Conservation (phyloP, 2,329 filamentous ascomycete species). For the Talaromyces piceae region DNA sequence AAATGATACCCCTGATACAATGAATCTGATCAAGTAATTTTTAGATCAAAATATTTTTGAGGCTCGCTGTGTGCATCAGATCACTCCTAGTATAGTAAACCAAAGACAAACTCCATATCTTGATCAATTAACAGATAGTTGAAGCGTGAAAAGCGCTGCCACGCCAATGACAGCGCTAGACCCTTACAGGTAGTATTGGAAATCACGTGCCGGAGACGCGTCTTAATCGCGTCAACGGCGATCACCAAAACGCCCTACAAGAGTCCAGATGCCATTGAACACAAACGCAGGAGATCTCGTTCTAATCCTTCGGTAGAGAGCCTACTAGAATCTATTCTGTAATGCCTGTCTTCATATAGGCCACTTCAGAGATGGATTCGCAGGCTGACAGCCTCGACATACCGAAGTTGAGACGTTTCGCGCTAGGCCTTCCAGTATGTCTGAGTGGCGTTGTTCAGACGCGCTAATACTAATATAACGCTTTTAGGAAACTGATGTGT, state of each 20-base stretch:
- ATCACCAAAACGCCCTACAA: background rate
- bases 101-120: too few species aligned
- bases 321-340: background rate
- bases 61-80: too few species aligned
- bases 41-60: too few species aligned
- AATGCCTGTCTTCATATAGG: background rate
- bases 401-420: slow-evolving; percentile 33
- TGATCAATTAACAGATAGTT: too few species aligned
- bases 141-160: too few species aligned
- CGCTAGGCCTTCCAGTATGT: slow-evolving; percentile 31
- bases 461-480: slow-evolving; percentile 16
- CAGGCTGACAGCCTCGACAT: slow-evolving; percentile 36
- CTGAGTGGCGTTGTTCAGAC: slow-evolving; percentile 23
- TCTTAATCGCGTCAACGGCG: slow-evolving; percentile 8
- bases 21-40: background rate
- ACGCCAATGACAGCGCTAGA: background rate
- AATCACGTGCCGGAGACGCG: slow-evolving; percentile 11
- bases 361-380: slow-evolving; percentile 27
- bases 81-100: too few species aligned
- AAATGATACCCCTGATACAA: slow-evolving; percentile 9
- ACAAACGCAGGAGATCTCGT: background rate
- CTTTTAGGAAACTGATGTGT: slow-evolving; percentile 23
- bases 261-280: background rate
- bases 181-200: background rate
- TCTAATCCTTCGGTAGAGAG: background rate